A percentile compares a stretch with the other conserved stretches of the same genome.
Evolutionary conservation across 176 grass and related monocot genomes (phyloP).

Genomic region (Canna indica): DNA sequence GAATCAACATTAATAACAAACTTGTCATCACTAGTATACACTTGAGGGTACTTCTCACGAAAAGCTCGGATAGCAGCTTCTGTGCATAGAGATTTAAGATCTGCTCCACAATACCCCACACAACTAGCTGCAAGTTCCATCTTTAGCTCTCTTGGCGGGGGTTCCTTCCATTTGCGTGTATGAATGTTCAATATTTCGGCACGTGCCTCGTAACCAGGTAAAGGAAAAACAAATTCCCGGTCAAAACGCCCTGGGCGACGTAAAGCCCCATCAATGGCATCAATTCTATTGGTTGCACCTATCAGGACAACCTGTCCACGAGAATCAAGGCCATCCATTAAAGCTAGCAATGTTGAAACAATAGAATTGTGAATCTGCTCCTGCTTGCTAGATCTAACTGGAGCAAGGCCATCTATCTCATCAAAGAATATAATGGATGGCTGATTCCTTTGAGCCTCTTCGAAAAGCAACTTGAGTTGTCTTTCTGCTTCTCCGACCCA

Average conservation of each 20-base stretch:
- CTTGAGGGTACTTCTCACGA: constrained; percentile 98
- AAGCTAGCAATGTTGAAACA: constrained; percentile 94
- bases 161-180: constrained; percentile 97
- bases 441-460: constrained; percentile 98
- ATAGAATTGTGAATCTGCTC: constrained; percentile 99
- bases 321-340: constrained; percentile 99
- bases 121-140: constrained; percentile 93
- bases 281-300: constrained; percentile 97
- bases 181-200: constrained; percentile 90
- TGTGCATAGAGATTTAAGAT: constrained; percentile 94
- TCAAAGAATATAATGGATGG: constrained; percentile 99
- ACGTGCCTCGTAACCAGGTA: constrained; percentile 90
- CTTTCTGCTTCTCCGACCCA: constrained; percentile 99
- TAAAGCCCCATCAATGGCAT: constrained; percentile 97
- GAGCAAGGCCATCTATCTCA: constrained; percentile 97
- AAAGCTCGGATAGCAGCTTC: constrained; percentile 95
- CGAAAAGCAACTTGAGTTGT: constrained; percentile 95
- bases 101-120: constrained; percentile 97
- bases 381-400: constrained; percentile 99
- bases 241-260: constrained; percentile 95
- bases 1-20: constrained; percentile 98
- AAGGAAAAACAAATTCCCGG: constrained; percentile 93
- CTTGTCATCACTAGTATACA: constrained; percentile 96
- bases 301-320: constrained; percentile 99
- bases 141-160: constrained; percentile 65